Percentiles rank a stretch among this genome's conserved stretches.
Evolutionary conservation across 2,329 filamentous ascomycete species (phyloP).

Genomic region (Torrubiellomyces zombiae): DNA sequence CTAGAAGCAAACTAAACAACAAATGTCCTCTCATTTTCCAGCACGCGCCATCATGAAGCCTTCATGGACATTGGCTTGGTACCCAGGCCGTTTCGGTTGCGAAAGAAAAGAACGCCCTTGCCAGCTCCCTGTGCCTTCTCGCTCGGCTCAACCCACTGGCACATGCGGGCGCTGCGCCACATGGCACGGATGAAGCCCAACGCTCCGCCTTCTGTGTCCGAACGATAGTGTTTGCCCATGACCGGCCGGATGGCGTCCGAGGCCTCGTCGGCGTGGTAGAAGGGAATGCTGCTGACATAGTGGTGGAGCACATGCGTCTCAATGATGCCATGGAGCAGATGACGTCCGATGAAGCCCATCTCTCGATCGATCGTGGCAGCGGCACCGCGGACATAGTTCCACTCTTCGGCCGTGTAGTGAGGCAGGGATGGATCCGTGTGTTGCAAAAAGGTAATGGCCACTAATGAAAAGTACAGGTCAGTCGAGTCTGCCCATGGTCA

Average conservation of each 20-base stretch:
- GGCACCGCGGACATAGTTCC: constrained; percentile 87
- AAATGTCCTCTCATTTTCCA: too few relatives aligned
- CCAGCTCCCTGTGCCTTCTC: constrained; percentile 64
- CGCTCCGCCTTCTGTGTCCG: constrained; percentile 60
- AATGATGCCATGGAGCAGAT: constrained; percentile 86
- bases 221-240: constrained; percentile 91
- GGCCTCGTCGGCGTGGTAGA: constrained; percentile 92
- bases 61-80: constrained; percentile 20
- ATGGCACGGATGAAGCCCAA: constrained; percentile 72
- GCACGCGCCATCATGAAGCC: background rate
- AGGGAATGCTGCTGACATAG: constrained; percentile 90
- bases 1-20: too few relatives aligned
- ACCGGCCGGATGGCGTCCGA: constrained; percentile 84
- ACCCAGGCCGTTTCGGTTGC: constrained; percentile 82
- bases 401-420: constrained; percentile 73
- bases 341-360: constrained; percentile 86
- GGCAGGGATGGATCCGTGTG: constrained; percentile 91
- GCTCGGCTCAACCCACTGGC: constrained; percentile 95
- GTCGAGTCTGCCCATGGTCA: background rate
- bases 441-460: constrained; percentile 93
- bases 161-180: constrained; percentile 67
- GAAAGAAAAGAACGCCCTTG: constrained; percentile 82
- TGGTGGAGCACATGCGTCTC: constrained; percentile 97
- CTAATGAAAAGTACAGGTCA: constrained; percentile 25
- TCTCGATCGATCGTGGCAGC: constrained; percentile 94